These are phyloP conservation scores for Solanum arcanum DNA, from an alignment of 257 asterid genomes.

Conservation along the genomic window DNA sequence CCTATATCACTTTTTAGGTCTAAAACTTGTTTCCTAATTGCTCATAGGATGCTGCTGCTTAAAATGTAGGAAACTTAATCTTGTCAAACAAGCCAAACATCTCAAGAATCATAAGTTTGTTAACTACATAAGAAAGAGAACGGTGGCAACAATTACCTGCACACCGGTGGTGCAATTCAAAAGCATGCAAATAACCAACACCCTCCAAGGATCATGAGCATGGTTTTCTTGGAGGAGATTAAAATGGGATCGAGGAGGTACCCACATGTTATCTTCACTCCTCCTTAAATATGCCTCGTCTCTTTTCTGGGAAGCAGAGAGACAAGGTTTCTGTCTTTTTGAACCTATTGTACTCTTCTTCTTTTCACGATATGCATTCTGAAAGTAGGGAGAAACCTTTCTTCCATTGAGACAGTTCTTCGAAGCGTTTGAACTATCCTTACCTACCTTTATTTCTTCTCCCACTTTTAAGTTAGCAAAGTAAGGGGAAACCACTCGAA, in stretches of 20 bases:
- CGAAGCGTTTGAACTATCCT: not conserved
- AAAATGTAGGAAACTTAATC: not conserved
- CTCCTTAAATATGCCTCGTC: slow-evolving; percentile 59
- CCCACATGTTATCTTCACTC: slow-evolving; percentile 54
- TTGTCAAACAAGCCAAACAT: not conserved
- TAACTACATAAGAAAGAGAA: not conserved
- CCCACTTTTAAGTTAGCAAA: slow-evolving; percentile 14
- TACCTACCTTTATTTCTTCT: not conserved
- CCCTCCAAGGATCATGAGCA: slow-evolving; percentile 91
- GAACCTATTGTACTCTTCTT: slow-evolving; percentile 8
- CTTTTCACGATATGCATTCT: slow-evolving; percentile 4
- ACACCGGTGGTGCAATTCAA: slow-evolving; percentile 69
- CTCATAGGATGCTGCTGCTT: not conserved
- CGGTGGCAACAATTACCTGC: slow-evolving; percentile 33
- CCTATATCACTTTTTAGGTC: not conserved
- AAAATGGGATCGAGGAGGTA: slow-evolving; percentile 67
- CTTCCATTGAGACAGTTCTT: not conserved
- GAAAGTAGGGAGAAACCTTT: slow-evolving; percentile 25
- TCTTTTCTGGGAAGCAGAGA: slow-evolving; percentile 45
- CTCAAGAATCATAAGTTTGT: not conserved
- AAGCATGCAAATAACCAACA: slow-evolving; percentile 80
- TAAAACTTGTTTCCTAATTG: not conserved
- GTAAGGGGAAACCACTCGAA: slow-evolving; percentile 38
- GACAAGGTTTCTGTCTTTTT: not conserved
- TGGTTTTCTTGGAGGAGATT: slow-evolving; percentile 86